Percentiles rank a stretch among this genome's conserved stretches.
Evolutionary conservation across 495 filamentous ascomycete genomes (phyloP).

Genomic region (Tuber melanosporum): DNA sequence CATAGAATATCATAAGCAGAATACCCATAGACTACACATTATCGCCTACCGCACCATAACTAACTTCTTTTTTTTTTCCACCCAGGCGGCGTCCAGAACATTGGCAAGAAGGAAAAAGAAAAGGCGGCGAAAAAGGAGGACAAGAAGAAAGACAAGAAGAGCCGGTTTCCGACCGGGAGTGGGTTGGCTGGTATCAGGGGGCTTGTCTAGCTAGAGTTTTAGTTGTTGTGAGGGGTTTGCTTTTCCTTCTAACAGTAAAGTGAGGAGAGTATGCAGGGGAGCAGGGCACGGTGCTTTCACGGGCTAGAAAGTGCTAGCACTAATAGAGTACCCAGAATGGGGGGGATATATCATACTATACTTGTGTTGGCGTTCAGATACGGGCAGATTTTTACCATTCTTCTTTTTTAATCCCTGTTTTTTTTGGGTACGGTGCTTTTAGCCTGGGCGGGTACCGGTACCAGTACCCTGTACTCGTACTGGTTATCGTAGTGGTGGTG

Average conservation of each 20-base stretch:
- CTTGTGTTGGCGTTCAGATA: background rate
- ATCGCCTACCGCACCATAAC: background rate
- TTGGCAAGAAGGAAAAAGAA: conserved; percentile 46
- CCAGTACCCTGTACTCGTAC: no score
- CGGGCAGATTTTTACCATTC: background rate
- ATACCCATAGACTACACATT: background rate
- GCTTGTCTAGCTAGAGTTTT: conserved; percentile 44
- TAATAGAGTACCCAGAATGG: background rate
- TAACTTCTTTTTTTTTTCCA: background rate
- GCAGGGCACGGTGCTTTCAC: background rate
- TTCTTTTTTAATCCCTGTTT: background rate
- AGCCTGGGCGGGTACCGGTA: background rate
- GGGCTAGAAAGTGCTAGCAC: background rate
- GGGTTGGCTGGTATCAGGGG: conserved; percentile 51
- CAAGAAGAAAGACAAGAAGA: conserved; percentile 51
- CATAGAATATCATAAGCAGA: conserved; percentile 10
- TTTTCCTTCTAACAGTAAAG: background rate
- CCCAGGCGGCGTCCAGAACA: conserved; percentile 54
- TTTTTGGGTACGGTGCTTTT: background rate
- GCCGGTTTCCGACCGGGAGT: conserved; percentile 39
- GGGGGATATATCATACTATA: background rate
- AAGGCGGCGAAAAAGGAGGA: conserved; percentile 51
- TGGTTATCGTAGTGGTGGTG: background rate
- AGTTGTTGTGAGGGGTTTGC: background rate
- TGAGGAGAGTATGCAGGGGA: background rate